Evolutionary conservation across 2,329 filamentous ascomycete genomes (phyloP).

Genomic region (Phialophora chinensis): DNA sequence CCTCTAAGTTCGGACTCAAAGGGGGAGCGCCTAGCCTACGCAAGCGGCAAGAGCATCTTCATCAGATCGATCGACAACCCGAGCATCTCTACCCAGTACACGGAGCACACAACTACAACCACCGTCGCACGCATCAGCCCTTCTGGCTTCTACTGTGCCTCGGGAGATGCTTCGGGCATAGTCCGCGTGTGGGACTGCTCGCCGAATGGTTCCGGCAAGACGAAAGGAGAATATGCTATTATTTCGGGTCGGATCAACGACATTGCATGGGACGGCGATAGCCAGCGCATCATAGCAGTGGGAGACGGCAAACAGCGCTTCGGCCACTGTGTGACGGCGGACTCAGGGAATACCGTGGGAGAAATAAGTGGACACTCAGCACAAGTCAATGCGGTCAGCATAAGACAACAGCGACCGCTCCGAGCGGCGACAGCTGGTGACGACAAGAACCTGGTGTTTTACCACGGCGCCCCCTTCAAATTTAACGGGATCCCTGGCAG

Average conservation of each 20-base stretch:
- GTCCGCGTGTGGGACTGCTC: constrained; percentile 92
- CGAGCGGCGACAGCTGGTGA: constrained; percentile 90
- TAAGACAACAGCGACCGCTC: constrained; percentile 87
- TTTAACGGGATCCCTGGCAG: constrained; percentile 76
- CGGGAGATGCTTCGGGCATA: constrained; percentile 81
- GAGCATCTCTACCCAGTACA: constrained; percentile 84
- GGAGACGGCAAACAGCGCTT: constrained; percentile 93
- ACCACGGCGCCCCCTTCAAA: constrained; percentile 94
- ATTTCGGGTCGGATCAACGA: constrained; percentile 95
- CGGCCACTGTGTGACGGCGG: constrained; percentile 91
- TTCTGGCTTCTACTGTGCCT: constrained; percentile 92
- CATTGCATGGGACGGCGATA: constrained; percentile 96
- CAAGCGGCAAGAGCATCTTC: constrained; percentile 95
- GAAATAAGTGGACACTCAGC: constrained; percentile 92
- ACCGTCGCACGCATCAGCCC: constrained; percentile 94
- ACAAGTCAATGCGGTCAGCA: constrained; percentile 86
- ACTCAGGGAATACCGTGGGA: constrained; percentile 94
- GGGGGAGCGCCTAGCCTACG: constrained; percentile 90
- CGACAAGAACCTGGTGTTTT: constrained; percentile 87
- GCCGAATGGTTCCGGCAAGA: constrained; percentile 73
- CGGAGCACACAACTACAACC: constrained; percentile 83
- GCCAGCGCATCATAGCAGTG: constrained; percentile 93
- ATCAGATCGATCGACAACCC: constrained; percentile 93
- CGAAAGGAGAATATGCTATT: constrained; percentile 92
- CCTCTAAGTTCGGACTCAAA: constrained; percentile 86